Conservation (phyloP, 306 rosid species). For the Hylodesmum podocarpum region DNA sequence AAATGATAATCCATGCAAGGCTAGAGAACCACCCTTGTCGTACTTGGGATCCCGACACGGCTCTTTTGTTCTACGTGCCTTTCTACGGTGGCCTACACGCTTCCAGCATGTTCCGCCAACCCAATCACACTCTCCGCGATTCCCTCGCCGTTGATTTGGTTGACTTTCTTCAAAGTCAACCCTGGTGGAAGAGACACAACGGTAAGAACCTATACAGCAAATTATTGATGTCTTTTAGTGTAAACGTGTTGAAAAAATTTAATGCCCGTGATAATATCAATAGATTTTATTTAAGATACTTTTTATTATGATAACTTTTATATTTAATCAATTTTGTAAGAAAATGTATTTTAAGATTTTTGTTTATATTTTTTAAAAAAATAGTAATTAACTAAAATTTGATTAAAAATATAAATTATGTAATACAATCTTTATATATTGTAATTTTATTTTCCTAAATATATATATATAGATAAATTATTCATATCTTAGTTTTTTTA, state of each 20-base stretch:
- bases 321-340: too few species aligned
- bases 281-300: too few species aligned
- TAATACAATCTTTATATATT: too few species aligned
- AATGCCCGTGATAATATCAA: neutral
- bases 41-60: slow-evolving; percentile 56
- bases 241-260: neutral
- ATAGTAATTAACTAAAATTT: too few species aligned
- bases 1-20: slow-evolving; percentile 83
- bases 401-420: too few species aligned
- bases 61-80: slow-evolving; percentile 68
- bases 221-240: neutral
- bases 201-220: slow-evolving; percentile 46
- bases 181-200: slow-evolving; percentile 30
- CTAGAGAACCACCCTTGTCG: slow-evolving; percentile 80
- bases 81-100: slow-evolving; percentile 87
- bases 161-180: slow-evolving; percentile 35
- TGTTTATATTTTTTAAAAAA: too few species aligned
- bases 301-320: too few species aligned
- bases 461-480: too few species aligned
- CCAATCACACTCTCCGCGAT: slow-evolving; percentile 56
- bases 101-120: slow-evolving; percentile 64
- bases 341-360: too few species aligned
- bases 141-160: slow-evolving; percentile 46
- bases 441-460: too few species aligned
- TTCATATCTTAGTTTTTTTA: too few species aligned